These are phyloP conservation scores for Tillandsia leiboldiana DNA, from an alignment of 176 grass and related monocot genomes.

Conservation along the genomic window DNA sequence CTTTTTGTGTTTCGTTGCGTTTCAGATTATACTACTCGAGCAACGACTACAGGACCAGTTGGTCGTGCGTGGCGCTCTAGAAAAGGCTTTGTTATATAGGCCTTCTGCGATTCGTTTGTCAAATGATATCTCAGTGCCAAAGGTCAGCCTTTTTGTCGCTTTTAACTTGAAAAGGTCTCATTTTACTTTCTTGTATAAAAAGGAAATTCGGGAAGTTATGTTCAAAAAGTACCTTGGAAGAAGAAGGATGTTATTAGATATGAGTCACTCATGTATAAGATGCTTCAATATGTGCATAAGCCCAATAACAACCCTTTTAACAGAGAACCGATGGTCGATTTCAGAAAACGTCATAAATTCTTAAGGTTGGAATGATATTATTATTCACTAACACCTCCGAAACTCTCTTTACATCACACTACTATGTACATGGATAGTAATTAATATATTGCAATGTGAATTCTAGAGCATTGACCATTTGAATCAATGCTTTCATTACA, in stretches of 20 bases:
- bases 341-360: too few species aligned
- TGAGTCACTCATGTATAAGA: too few species aligned
- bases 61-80: slow-evolving; percentile 56
- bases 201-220: too few species aligned
- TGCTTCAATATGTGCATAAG: too few species aligned
- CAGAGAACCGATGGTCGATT: too few species aligned
- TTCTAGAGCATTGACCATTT: not conserved
- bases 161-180: not conserved
- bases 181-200: too few species aligned
- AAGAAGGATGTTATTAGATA: too few species aligned
- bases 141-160: slow-evolving; percentile 27
- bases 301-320: too few species aligned
- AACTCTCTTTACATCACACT: not conserved
- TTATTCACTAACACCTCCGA: too few species aligned
- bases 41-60: slow-evolving; percentile 76
- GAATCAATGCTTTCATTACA: not conserved
- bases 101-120: slow-evolving; percentile 38
- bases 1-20: not conserved
- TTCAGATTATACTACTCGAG: slow-evolving; percentile 76
- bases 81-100: slow-evolving; percentile 59
- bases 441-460: not conserved
- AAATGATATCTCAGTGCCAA: slow-evolving; percentile 58
- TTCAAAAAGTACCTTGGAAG: too few species aligned
- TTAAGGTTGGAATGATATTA: too few species aligned
- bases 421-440: not conserved